These are phyloP conservation scores for Geotrichum bryndzae DNA, from an alignment of 1,139 yeast species.

Conservation along the genomic window DNA sequence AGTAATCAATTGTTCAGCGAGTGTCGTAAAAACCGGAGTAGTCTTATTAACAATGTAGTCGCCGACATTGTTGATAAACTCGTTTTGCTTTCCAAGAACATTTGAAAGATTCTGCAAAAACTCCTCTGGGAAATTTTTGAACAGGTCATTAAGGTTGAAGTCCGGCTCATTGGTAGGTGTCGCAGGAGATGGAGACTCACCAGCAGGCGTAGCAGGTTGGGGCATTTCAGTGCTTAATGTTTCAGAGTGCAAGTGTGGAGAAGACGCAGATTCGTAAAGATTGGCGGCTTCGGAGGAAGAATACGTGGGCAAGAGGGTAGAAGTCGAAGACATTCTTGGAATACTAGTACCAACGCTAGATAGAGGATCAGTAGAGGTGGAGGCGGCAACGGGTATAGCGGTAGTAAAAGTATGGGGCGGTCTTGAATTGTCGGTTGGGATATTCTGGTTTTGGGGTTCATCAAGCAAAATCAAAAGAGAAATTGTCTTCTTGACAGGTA, in stretches of 20 bases:
- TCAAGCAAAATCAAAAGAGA: neutral
- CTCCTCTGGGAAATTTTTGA: slow-evolving; percentile 5
- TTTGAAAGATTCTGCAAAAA: neutral
- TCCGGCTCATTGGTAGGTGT: neutral
- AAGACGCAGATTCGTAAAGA: neutral
- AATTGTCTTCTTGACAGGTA: neutral
- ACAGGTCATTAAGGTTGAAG: neutral
- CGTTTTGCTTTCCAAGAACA: slow-evolving; percentile 6
- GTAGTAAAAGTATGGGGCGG: neutral
- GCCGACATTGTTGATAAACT: slow-evolving; percentile 6
- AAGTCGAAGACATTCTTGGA: neutral
- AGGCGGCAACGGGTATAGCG: neutral
- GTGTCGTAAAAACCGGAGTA: neutral
- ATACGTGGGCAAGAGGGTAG: neutral
- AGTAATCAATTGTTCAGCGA: slow-evolving; percentile 7
- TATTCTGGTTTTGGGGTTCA: neutral
- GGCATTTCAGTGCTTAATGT: neutral
- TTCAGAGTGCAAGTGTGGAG: neutral
- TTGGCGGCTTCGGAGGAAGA: neutral
- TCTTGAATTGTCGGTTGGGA: neutral
- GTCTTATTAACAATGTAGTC: slow-evolving; percentile 2
- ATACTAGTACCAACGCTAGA: neutral
- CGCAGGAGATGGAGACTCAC: neutral
- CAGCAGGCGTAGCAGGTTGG: neutral
- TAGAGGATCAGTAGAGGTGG: neutral